A percentile compares a stretch with the other conserved stretches of the same genome.
These are phyloP conservation scores for Kodamaea kakaduensis DNA, from an alignment of 805 yeast genomes.

Conservation along the genomic window DNA sequence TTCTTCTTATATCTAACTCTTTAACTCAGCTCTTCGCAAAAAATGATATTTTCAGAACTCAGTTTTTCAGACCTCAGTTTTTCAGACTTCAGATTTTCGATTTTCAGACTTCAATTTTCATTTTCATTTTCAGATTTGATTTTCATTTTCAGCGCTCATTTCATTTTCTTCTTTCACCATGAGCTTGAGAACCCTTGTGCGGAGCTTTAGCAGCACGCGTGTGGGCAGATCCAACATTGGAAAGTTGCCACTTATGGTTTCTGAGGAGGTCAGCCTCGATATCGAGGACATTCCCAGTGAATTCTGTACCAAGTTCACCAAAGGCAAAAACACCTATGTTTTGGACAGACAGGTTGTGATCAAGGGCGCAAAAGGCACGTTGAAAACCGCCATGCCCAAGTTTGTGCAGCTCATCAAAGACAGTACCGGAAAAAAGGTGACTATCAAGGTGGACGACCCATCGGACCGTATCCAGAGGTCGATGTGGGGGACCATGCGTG, in stretches of 20 bases:
- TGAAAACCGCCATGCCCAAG: slow-evolving; percentile 65
- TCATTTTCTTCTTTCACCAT: neutral
- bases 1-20: too few relatives aligned
- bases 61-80: too few relatives aligned
- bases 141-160: too few relatives aligned
- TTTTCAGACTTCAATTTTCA: neutral
- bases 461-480: slow-evolving; percentile 65
- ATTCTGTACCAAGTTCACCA: slow-evolving; percentile 57
- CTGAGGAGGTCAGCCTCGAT: slow-evolving; percentile 54
- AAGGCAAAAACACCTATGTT: slow-evolving; percentile 57
- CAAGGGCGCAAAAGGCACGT: slow-evolving; percentile 73
- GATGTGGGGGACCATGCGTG: slow-evolving; percentile 94
- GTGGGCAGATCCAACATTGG: slow-evolving; percentile 64
- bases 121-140: too few relatives aligned
- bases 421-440: slow-evolving; percentile 33
- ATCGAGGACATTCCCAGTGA: slow-evolving; percentile 47
- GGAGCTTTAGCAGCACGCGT: slow-evolving; percentile 16
- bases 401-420: slow-evolving; percentile 51
- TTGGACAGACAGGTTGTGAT: slow-evolving; percentile 59
- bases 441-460: slow-evolving; percentile 56
- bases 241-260: slow-evolving; percentile 65
- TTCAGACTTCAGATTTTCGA: too few relatives aligned
- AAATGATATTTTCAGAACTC: too few relatives aligned
- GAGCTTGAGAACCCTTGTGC: slow-evolving; percentile 2
- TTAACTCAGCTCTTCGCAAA: too few relatives aligned